These are phyloP conservation scores for Lactarius sanguifluus DNA, from an alignment of 768 basidiomycete species.

Conservation along the genomic window DNA sequence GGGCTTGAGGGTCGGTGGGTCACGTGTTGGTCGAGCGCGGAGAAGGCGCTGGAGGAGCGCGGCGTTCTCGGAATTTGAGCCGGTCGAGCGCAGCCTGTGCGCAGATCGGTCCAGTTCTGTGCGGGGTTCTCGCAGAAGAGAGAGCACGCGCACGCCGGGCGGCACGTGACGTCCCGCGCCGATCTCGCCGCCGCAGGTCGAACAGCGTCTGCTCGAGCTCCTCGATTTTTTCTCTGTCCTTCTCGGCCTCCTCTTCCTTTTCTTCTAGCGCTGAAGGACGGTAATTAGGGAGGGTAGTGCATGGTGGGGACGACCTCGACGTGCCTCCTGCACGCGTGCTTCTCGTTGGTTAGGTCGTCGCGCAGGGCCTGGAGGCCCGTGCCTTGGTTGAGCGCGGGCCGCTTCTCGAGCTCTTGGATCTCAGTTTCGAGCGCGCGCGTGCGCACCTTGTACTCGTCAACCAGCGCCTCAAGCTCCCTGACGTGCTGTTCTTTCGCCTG, in stretches of 20 bases:
- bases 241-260: constrained; percentile 37
- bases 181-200: constrained; percentile 72
- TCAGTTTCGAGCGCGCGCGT: constrained; percentile 48
- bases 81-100: constrained; percentile 74
- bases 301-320: constrained; percentile 39
- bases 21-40: no score
- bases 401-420: constrained; percentile 46
- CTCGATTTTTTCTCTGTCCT: constrained; percentile 57
- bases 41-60: constrained; percentile 70
- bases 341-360: constrained; percentile 41
- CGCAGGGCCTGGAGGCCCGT: constrained; percentile 41
- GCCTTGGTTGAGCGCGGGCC: constrained; percentile 28
- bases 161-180: constrained; percentile 75
- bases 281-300: background rate
- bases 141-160: constrained; percentile 63
- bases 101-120: constrained; percentile 73
- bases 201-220: constrained; percentile 76
- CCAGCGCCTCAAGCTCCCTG: constrained; percentile 53
- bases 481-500: constrained; percentile 45
- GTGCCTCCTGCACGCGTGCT: constrained; percentile 36
- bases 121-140: constrained; percentile 47
- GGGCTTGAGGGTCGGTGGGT: no score
- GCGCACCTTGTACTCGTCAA: constrained; percentile 53
- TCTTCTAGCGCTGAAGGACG: constrained; percentile 45
- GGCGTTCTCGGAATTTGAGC: constrained; percentile 77